phyloP scores from a whole-genome alignment of 2,329 filamentous ascomycete genomes.

The Ophiostoma novo-ulmi region DNA sequence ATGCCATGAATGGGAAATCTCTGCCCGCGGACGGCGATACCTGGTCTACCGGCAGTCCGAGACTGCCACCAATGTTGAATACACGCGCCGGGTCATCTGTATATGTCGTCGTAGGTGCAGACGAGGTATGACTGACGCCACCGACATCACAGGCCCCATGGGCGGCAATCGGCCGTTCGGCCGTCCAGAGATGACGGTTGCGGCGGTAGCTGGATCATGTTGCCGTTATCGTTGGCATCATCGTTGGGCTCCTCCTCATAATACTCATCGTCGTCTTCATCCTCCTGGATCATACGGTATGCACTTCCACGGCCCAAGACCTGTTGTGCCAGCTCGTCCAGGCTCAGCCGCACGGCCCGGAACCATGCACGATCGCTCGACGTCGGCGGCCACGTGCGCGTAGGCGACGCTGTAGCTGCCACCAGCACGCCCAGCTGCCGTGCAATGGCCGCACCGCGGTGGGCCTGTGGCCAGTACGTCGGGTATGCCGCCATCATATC shows the following conservation, averaged over 20 bases:
- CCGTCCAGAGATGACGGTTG: background rate
- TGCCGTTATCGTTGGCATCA: background rate
- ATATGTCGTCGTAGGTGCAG: background rate
- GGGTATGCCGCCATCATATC: constrained; percentile 17
- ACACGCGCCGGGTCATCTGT: background rate
- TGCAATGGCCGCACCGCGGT: constrained; percentile 12
- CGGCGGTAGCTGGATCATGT: background rate
- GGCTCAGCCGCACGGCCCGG: background rate
- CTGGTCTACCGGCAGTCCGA: background rate
- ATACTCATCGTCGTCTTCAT: constrained; percentile 6
- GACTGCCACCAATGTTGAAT: background rate
- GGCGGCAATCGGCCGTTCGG: background rate
- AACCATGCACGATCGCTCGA: constrained; percentile 6
- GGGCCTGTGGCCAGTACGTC: constrained; percentile 9
- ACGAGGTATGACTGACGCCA: background rate
- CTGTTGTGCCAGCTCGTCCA: constrained; percentile 14
- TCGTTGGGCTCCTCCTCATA: background rate
- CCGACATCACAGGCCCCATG: background rate
- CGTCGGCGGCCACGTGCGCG: constrained; percentile 2
- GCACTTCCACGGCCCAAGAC: constrained; percentile 13
- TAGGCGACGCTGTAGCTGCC: background rate
- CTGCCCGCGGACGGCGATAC: background rate
- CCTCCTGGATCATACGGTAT: constrained; percentile 6
- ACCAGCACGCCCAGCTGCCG: constrained; percentile 2
- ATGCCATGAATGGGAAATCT: background rate